Evolutionary conservation across 176 grass and related monocot species (phyloP).

Genomic region (Phoenix dactylifera): DNA sequence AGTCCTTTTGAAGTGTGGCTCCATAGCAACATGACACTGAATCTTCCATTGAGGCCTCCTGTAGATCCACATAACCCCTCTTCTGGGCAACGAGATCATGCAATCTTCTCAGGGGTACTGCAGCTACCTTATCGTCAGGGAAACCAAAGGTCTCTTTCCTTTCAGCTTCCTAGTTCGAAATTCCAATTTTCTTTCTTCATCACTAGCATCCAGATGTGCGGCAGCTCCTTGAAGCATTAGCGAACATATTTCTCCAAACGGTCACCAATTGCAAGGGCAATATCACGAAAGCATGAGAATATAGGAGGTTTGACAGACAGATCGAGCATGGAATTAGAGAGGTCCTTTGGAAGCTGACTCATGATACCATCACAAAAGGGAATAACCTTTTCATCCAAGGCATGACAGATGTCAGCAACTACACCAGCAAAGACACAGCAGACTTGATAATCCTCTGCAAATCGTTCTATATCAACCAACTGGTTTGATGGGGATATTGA

Average conservation of each 20-base stretch:
- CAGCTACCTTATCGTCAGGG: too few relatives aligned
- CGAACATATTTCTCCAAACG: slow-evolving; percentile 79
- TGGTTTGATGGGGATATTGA: too few relatives aligned
- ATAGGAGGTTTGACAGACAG: slow-evolving; percentile 66
- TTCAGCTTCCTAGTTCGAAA: too few relatives aligned
- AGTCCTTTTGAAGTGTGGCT: slow-evolving; percentile 1
- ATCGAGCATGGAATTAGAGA: slow-evolving; percentile 67
- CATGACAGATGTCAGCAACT: slow-evolving; percentile 76
- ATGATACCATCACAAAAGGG: slow-evolving; percentile 81
- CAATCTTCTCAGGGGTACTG: too few relatives aligned
- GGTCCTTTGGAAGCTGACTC: slow-evolving; percentile 64
- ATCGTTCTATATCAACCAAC: too few relatives aligned
- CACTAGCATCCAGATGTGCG: slow-evolving; percentile 46
- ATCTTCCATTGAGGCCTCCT: too few relatives aligned
- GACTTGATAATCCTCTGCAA: too few relatives aligned
- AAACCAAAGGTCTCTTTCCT: too few relatives aligned
- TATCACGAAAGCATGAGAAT: slow-evolving; percentile 84
- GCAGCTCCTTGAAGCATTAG: slow-evolving; percentile 80
- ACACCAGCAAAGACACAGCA: slow-evolving; percentile 76
- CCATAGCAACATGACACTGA: neutral
- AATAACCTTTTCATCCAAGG: slow-evolving; percentile 73
- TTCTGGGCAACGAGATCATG: too few relatives aligned
- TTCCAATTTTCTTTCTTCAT: slow-evolving; percentile 34
- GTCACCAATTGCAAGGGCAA: slow-evolving; percentile 80
- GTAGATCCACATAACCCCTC: too few relatives aligned